phyloP scores from a whole-genome alignment of 176 grass and related monocot genomes.

The Triticum turgidum region DNA sequence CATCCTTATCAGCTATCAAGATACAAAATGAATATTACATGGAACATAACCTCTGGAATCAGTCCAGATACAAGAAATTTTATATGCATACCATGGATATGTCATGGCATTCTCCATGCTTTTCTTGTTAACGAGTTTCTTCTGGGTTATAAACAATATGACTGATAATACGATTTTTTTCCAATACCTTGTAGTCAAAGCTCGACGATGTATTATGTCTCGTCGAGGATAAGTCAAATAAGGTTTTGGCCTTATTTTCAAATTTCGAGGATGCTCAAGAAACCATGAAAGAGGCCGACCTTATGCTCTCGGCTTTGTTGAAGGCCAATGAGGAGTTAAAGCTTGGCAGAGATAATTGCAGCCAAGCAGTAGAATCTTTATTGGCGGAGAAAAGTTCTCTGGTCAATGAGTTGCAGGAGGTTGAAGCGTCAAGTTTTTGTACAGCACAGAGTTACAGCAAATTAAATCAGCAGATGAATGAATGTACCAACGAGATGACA shows the following conservation, averaged over 20 bases:
- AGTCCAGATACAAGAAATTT: background rate
- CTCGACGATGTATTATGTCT: slow-evolving; percentile 34
- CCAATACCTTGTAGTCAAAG: slow-evolving; percentile 38
- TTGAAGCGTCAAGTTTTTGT: slow-evolving; percentile 53
- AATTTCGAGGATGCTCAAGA: slow-evolving; percentile 82
- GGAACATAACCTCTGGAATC: background rate
- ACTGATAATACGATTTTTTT: slow-evolving; percentile 32
- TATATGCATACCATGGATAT: background rate
- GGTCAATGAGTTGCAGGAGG: slow-evolving; percentile 38
- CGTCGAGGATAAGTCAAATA: slow-evolving; percentile 54
- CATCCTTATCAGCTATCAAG: background rate
- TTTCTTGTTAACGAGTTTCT: background rate
- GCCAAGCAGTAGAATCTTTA: slow-evolving; percentile 38
- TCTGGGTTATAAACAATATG: slow-evolving; percentile 5
- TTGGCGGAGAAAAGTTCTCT: slow-evolving; percentile 44
- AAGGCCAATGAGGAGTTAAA: slow-evolving; percentile 66
- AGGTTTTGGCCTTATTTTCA: slow-evolving; percentile 52
- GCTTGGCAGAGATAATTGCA: slow-evolving; percentile 56
- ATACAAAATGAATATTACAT: slow-evolving; percentile 13
- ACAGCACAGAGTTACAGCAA: slow-evolving; percentile 30
- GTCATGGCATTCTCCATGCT: slow-evolving; percentile 3
- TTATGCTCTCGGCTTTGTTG: slow-evolving; percentile 58
- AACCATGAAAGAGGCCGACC: slow-evolving; percentile 83
- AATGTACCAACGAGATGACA: slow-evolving; percentile 46
- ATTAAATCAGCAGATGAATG: slow-evolving; percentile 46